A percentile compares a stretch with the other conserved stretches of the same genome.
These are phyloP conservation scores for Lipomyces japonicus DNA, from an alignment of 805 yeast genomes.

Conservation along the genomic window DNA sequence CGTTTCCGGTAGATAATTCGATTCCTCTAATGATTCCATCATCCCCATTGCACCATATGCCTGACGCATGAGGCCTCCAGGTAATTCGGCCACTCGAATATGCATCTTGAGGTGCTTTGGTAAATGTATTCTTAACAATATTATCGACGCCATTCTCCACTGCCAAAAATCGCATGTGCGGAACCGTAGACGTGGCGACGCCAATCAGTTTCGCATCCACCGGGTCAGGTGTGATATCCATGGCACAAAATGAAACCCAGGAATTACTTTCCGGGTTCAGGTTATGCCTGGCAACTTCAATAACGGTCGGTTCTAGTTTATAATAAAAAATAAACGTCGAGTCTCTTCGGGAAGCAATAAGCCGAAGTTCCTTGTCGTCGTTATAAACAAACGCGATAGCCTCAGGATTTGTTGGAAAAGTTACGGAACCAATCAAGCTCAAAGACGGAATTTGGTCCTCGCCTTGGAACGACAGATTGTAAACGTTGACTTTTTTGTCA, in stretches of 20 bases:
- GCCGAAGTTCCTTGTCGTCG: constrained; percentile 1
- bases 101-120: constrained; percentile 66
- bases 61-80: constrained; percentile 47
- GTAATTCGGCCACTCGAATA: constrained; percentile 50
- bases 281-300: constrained; percentile 27
- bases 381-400: constrained; percentile 16
- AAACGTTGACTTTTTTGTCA: constrained; percentile 30
- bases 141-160: constrained; percentile 36
- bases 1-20: constrained; percentile 45
- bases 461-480: not conserved
- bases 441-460: constrained; percentile 2
- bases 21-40: constrained; percentile 64
- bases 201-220: constrained; percentile 40
- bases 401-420: constrained; percentile 28
- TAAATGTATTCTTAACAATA: constrained; percentile 45
- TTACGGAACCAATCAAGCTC: constrained; percentile 11
- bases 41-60: constrained; percentile 66
- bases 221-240: constrained; percentile 27
- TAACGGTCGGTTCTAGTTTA: constrained; percentile 17
- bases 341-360: constrained; percentile 29
- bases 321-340: constrained; percentile 30
- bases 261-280: constrained; percentile 27
- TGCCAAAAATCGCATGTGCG: constrained; percentile 66
- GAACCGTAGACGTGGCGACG: constrained; percentile 73
- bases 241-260: constrained; percentile 29